These are phyloP conservation scores for Erythrophleum ivorense DNA, from an alignment of 331 rosid genomes.

Conservation along the genomic window DNA sequence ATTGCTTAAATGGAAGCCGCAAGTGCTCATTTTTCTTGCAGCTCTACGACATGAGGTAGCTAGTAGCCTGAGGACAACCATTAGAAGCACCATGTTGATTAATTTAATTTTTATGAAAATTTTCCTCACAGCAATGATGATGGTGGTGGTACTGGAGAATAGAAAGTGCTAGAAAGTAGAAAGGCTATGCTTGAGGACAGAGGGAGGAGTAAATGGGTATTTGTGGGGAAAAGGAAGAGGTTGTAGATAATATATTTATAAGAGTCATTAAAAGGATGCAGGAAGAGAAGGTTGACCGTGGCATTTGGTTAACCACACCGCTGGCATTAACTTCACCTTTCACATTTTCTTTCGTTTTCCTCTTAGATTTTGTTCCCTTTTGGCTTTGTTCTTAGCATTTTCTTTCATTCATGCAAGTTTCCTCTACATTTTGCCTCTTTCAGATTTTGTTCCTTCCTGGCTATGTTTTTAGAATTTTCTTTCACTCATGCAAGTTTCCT, in stretches of 20 bases:
- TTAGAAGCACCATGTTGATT: conserved; percentile 1
- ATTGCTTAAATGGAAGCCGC: conserved; percentile 39
- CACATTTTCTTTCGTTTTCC: background rate
- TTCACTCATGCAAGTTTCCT: conserved; percentile 5
- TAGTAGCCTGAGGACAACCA: conserved; percentile 29
- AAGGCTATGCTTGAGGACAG: background rate
- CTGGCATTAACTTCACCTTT: conserved; percentile 41
- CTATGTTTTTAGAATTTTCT: background rate
- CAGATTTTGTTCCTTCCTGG: background rate
- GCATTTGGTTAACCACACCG: conserved; percentile 29
- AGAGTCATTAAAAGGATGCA: conserved; percentile 32
- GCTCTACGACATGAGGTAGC: conserved; percentile 57
- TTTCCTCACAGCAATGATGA: conserved; percentile 4
- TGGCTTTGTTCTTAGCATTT: too few relatives aligned
- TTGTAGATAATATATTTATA: conserved; percentile 45
- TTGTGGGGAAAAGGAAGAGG: conserved; percentile 33
- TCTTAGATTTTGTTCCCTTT: background rate
- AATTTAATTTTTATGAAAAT: background rate
- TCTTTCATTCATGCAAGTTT: conserved; percentile 30
- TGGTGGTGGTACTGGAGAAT: background rate
- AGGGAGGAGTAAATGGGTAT: background rate
- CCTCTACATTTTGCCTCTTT: background rate
- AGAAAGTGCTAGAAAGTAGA: background rate
- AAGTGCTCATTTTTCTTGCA: conserved; percentile 56
- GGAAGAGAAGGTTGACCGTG: conserved; percentile 46